These are phyloP conservation scores for Pluteus cervinus DNA, from an alignment of 768 basidiomycete species.

Conservation along the genomic window DNA sequence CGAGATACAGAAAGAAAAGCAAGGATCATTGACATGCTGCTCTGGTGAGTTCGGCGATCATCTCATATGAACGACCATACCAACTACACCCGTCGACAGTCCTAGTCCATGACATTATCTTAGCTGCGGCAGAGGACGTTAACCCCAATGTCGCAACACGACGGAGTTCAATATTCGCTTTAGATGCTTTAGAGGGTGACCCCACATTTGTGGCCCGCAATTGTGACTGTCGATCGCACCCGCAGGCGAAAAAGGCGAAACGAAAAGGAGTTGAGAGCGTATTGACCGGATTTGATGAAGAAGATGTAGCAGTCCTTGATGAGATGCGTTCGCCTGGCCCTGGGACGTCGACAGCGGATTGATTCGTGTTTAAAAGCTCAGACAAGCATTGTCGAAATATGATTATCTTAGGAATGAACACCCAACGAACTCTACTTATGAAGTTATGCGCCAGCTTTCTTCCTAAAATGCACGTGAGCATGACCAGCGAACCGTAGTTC, in stretches of 20 bases:
- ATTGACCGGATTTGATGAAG: no score
- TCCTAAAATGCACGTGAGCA: constrained; percentile 24
- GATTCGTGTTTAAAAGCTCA: no score
- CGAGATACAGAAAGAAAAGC: constrained; percentile 48
- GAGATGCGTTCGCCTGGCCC: no score
- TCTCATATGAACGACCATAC: not conserved
- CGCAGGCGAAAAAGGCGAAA: constrained; percentile 7
- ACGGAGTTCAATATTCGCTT: constrained; percentile 53
- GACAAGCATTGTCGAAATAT: not conserved
- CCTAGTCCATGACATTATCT: constrained; percentile 56
- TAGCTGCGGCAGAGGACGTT: constrained; percentile 51
- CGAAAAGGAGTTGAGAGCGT: no score
- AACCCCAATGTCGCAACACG: constrained; percentile 52
- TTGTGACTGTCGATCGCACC: constrained; percentile 58
- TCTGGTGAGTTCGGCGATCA: constrained; percentile 37
- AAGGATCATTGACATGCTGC: constrained; percentile 33
- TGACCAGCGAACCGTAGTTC: constrained; percentile 1
- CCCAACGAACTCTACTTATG: not conserved
- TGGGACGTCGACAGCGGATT: no score
- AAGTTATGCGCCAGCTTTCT: constrained; percentile 26
- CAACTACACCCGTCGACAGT: constrained; percentile 33
- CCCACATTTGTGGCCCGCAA: constrained; percentile 52
- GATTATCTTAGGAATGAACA: not conserved
- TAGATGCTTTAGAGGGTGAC: constrained; percentile 66
- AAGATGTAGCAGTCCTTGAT: no score